A percentile compares a stretch with the other conserved stretches of the same genome.
Conservation (phyloP, 2,329 filamentous ascomycete genomes). For the Neofusicoccum ribis region DNA sequence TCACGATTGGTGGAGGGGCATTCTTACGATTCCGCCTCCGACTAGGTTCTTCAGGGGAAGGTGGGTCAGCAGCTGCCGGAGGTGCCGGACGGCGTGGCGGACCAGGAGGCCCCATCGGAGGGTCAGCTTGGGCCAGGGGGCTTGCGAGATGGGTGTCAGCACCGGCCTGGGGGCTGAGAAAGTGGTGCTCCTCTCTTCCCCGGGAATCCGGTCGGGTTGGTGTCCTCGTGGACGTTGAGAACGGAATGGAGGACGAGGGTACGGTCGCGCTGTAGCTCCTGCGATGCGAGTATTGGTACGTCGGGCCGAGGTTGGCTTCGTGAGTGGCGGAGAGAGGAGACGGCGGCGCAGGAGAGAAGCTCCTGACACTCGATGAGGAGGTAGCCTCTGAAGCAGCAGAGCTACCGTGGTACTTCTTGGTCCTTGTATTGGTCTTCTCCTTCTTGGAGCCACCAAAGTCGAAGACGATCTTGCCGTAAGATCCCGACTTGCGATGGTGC, state of each 20-base stretch:
- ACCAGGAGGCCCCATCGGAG: constrained; percentile 6
- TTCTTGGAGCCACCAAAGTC: constrained; percentile 1
- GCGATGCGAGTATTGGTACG: not conserved
- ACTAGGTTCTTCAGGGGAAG: constrained; percentile 5
- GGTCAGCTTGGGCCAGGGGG: not conserved
- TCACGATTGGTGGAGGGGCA: constrained; percentile 8
- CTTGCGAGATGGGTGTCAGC: constrained; percentile 1
- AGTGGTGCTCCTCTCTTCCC: constrained; percentile 7
- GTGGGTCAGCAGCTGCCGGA: constrained; percentile 11
- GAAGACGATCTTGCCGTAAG: not conserved
- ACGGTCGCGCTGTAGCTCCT: constrained; percentile 1
- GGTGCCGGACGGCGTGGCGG: constrained; percentile 10
- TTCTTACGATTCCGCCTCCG: not conserved
- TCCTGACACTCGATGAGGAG: not conserved
- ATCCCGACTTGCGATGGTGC: not conserved
- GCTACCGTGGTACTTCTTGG: constrained; percentile 4
- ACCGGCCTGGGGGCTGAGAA: not conserved
- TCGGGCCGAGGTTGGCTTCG: not conserved
- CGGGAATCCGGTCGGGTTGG: not conserved
- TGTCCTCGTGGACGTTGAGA: not conserved
- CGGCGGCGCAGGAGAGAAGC: not conserved
- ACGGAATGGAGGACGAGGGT: not conserved
- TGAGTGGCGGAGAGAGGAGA: not conserved
- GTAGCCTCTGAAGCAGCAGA: not conserved
- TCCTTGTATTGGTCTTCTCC: not conserved